Base-by-base conservation (phyloP, 1,284 basidiomycete genomes). In the Thecaphora thlaspeos region DNA sequence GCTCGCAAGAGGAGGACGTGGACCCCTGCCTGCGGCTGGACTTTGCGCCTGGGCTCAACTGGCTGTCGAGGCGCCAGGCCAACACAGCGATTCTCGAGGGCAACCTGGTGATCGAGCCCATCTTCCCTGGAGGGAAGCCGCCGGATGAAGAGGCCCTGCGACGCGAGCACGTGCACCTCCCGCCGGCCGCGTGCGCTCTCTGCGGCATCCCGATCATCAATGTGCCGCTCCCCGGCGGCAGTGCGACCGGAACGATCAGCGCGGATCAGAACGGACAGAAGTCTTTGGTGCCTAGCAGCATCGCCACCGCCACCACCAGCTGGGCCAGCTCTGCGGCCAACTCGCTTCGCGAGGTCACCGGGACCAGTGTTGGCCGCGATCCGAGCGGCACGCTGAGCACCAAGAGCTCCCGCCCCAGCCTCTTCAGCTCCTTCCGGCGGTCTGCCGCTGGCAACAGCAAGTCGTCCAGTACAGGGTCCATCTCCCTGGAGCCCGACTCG, bases 21-120 rank as follows among this genome's bases (percentile, higher is more conserved):
- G 95, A 98, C 65, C 90, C 94, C 0, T 90, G 91, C 0, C 81
- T 97, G 34, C 87, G 95, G 2, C 84, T 98, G 22, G 92, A 97
- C 75, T 81, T 90, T n/a, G 92, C 94, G 0, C 90, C 93, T 0
- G 90, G 91, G 14, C 82, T 98, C 24, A 93, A 91, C 70, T 97
- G 91, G 89, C 82, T 98, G 14, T 88, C 89, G 10, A 84, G 94
- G 19, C 86, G 92, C 26, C 86, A 87, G n/a, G 88, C 96, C 12
- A 82, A 88, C 7, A 81, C 85, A 9, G 92, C 94, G 2, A 88
- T 98, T 51, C 85, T 96, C 62, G 85, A 85, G 14, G 91, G 92
- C 2, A 89, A 91, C 70, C 83, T 98, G 11, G 85, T 86, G 15
- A 88, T 98, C 50, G 94, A 97, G 74, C 93, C 94, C n/a, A 83